Evolutionary conservation across 2,329 filamentous ascomycete genomes (phyloP).

Genomic region (Sporothrix brasiliensis): DNA sequence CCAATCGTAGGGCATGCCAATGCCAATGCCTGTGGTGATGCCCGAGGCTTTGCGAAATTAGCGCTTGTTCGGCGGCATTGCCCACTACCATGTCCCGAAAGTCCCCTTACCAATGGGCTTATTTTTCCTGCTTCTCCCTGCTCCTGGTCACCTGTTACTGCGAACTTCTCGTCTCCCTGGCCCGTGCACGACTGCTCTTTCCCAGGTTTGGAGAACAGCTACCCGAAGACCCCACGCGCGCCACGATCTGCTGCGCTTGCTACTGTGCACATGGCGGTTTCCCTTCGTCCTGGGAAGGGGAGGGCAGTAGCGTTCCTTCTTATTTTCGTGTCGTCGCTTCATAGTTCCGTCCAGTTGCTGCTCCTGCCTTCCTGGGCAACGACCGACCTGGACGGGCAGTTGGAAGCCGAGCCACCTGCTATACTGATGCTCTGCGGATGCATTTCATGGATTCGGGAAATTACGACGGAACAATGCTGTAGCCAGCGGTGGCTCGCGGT

Average conservation of each 20-base stretch:
- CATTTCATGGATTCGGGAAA: background rate
- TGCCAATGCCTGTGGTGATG: slow-evolving; percentile 27
- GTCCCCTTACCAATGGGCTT: slow-evolving; percentile 21
- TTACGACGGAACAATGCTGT: too few relatives aligned
- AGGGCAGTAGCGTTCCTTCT: slow-evolving; percentile 27
- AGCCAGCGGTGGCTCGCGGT: background rate
- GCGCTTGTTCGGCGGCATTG: slow-evolving; percentile 16
- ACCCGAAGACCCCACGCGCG: slow-evolving; percentile 30
- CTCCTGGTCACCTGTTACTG: slow-evolving; percentile 1
- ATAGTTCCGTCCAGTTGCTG: slow-evolving; percentile 17
- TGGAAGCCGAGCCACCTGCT: slow-evolving; percentile 8
- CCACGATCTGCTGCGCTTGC: slow-evolving; percentile 11
- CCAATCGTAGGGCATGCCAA: slow-evolving; percentile 19
- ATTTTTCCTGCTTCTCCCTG: slow-evolving; percentile 17
- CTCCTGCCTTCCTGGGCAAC: slow-evolving; percentile 11
- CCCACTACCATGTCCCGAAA: slow-evolving; percentile 25
- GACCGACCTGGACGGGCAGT: background rate
- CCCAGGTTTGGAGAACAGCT: slow-evolving; percentile 23
- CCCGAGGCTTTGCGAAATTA: slow-evolving; percentile 32
- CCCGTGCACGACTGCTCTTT: slow-evolving; percentile 16
- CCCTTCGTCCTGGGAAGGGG: slow-evolving; percentile 27
- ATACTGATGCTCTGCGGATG: background rate
- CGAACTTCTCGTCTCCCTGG: slow-evolving; percentile 8
- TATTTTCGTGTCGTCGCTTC: slow-evolving; percentile 31
- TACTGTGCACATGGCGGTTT: slow-evolving; percentile 8